Base-by-base conservation (phyloP, 2,329 filamentous ascomycete genomes). In the Aspergillus tanneri region DNA sequence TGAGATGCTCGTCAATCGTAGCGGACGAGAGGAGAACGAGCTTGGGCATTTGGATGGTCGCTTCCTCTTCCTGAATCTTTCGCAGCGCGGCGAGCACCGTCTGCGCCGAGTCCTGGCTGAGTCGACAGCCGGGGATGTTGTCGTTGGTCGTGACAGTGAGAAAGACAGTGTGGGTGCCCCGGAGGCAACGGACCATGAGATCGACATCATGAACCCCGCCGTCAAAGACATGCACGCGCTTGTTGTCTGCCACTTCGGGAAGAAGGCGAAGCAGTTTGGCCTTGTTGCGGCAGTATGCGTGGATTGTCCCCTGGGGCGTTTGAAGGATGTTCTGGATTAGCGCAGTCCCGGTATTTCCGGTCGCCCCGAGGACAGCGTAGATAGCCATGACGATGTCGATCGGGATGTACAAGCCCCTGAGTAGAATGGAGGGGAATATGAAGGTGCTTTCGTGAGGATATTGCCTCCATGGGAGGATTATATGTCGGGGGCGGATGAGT, bases 271-370 rank as follows among this genome's bases (percentile, higher is more conserved):
- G 12, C 3, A 78, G 67, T 53, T 77, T 78, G 7, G 60, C 22
- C 12, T 58, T 51, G 54, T 69, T 71, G 47, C 75, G 76, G 47
- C 73, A 75, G 60, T 73, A 78, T 16, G 71, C 74, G 46, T 73
- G 54, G 49, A 79, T 62, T 3, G 54, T 51, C 25, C 45, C 56
- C 7, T 65, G 27, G 0, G 67, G 62, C 0, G 44, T 43, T 9
- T 61, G 41, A 4, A 77, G 64, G 2, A 78, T 64, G 28, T 62
- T 63, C 18, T 68, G 38, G 28, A 79, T 64, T 22, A 78, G 61
- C 2, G 71, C 66, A 1, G 54, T 63, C 43, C 76, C 76, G 32
- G 65, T 70, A 51, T 74, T 76, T 5, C 76, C 76, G 1, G 74
- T 78, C 16, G 58, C 50, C 6, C 73, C 72, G 2, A 76, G 55